phyloP scores from a whole-genome alignment of 139 green algal species.

The Desmodesmus armatus region DNA sequence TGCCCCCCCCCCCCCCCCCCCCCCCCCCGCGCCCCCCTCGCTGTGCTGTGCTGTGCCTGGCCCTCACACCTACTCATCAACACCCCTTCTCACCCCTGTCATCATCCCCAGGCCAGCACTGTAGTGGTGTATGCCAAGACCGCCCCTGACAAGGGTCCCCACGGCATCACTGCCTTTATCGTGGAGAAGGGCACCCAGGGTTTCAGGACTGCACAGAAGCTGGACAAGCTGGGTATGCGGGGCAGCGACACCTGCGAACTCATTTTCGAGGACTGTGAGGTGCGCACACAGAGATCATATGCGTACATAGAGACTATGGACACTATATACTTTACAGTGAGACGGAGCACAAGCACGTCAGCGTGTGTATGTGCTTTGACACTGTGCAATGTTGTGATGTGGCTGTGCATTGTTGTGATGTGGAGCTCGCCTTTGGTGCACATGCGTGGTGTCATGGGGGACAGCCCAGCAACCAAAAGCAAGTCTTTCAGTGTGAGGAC shows the following conservation, averaged over 20 bases:
- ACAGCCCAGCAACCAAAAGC: no score
- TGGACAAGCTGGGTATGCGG: constrained; percentile 97
- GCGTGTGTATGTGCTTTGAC: no score
- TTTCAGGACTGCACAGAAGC: constrained; percentile 93
- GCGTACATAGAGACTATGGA: no score
- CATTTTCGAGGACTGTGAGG: constrained; percentile 92
- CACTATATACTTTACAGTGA: no score
- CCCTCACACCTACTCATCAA: not conserved
- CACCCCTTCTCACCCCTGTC: not conserved
- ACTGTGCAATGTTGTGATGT: no score
- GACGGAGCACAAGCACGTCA: not conserved
- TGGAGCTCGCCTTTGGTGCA: no score
- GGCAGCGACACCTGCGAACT: constrained; percentile 96
- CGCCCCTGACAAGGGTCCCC: constrained; percentile 62
- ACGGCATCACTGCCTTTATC: constrained; percentile 96
- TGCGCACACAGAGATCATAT: constrained; percentile 19
- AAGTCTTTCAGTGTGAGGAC: no score
- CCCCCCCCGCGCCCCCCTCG: no score
- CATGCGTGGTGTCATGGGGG: no score
- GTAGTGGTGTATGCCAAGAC: constrained; percentile 97
- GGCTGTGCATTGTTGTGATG: no score
- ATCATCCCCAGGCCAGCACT: constrained; percentile 65
- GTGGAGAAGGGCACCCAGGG: constrained; percentile 92
- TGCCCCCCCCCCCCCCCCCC: no score
- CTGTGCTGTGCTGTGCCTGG: not conserved